Evolutionary conservation across 441 rosid genomes (phyloP), one percentile per base, ranked within the genome.

Genomic region (Hypseocharis bilobata): DNA sequence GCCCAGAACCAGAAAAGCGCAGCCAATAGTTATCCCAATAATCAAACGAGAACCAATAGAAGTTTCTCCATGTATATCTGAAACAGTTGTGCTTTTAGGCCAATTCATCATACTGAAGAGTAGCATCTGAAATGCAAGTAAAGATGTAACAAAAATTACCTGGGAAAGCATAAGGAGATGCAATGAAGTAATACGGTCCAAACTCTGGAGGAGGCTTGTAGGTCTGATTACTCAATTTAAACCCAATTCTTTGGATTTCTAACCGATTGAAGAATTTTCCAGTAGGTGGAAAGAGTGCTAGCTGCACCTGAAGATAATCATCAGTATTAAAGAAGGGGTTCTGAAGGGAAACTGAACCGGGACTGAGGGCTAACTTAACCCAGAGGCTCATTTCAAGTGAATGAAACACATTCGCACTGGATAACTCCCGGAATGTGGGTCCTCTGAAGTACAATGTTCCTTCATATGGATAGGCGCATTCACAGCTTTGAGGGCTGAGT

Each of bases 401-500:
- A 74, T 91, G 95, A 71, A 91, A 90, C 70, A 77, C 14, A 56
- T 78, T 83, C 51, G 64, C 87, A 73, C 79, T 86, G 30, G 93
- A 77, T 47, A 88, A 47, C 57, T 85, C 95, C 81, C 90, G 83
- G 82, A 93, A 93, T 74, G 74, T 74, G 26, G 96, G 90, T 19
- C 82, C 96, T 78, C 93, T 72, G 79, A 91, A 93, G 70, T 90
- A 87, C 56, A 93, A 59, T 40, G 88, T 91, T 44, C 99, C 99
- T 82, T 86, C 86, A 27, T 82, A 91, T 51, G 99, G 99, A 74
- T 85, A 85, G 8, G 89, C 85, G 25, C 99, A 93, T 79, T 91
- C 90, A 69, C 99, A 91, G 74, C 95, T 93, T 72, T 90, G 99
- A 73, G 99, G 97, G 71, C 92, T 93, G 5, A 86, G 72, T 79